Percentiles rank a stretch among this genome's conserved stretches.
phyloP scores from a whole-genome alignment of 2,329 filamentous ascomycete genomes.

The Sporothrix euskadiensis region DNA sequence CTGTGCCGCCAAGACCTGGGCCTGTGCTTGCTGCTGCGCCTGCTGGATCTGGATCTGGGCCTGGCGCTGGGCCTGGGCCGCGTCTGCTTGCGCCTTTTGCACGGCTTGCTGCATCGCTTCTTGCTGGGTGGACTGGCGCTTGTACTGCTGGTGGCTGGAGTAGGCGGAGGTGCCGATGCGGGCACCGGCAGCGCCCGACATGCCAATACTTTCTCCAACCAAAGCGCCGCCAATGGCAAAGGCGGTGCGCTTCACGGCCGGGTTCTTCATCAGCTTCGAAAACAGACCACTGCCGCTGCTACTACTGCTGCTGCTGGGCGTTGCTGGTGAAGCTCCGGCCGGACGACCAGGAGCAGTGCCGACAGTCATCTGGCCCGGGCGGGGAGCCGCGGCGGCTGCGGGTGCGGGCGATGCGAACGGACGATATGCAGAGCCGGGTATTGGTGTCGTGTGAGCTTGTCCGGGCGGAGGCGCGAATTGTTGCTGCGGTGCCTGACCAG shows the following conservation, averaged over 20 bases:
- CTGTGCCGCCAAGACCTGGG: background rate
- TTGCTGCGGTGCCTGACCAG: constrained; percentile 4
- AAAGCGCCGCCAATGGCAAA: constrained; percentile 29
- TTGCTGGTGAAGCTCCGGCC: background rate
- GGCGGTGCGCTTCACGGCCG: constrained; percentile 30
- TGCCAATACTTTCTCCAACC: constrained; percentile 26
- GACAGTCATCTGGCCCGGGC: constrained; percentile 5
- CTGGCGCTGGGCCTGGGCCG: constrained; percentile 13
- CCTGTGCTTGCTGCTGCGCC: constrained; percentile 5
- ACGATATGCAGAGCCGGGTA: background rate
- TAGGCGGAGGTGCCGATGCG: constrained; percentile 19
- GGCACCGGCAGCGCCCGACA: constrained; percentile 26
- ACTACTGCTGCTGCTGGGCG: background rate
- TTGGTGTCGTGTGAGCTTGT: background rate
- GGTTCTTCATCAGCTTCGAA: constrained; percentile 31
- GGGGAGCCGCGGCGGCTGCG: background rate
- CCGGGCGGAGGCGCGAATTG: background rate
- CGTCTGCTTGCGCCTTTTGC: constrained; percentile 16
- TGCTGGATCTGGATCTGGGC: constrained; percentile 19
- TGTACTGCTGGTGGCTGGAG: constrained; percentile 25
- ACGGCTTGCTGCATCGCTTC: constrained; percentile 5
- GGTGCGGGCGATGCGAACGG: background rate
- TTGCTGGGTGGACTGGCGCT: constrained; percentile 18
- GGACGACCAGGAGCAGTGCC: background rate
- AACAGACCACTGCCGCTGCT: constrained; percentile 21